A percentile compares a stretch with the other conserved stretches of the same genome.
phyloP scores from a whole-genome alignment of 352 stramenopile genomes.

The Paralagenidium karlingii region DNA sequence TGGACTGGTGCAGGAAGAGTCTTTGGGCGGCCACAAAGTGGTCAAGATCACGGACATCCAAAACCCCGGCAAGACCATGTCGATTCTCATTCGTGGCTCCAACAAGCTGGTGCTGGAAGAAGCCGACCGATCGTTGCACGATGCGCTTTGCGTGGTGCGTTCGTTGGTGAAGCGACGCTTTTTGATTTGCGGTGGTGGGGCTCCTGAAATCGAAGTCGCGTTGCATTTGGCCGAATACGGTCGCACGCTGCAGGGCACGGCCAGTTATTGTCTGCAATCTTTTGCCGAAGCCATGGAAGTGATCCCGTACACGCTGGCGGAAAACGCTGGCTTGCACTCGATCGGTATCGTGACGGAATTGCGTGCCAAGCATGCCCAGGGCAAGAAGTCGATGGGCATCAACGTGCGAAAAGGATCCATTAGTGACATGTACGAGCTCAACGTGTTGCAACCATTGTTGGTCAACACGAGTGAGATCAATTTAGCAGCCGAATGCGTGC shows the following conservation, averaged over 20 bases:
- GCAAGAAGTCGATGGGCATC: conserved; percentile 89
- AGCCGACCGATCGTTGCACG: conserved; percentile 96
- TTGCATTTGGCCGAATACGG: conserved; percentile 90
- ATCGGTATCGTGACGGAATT: conserved; percentile 98
- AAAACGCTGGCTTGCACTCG: conserved; percentile 98
- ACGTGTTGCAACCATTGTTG: conserved; percentile 97
- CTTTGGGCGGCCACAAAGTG: conserved; percentile 93
- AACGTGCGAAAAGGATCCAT: conserved; percentile 94
- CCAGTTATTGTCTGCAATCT: conserved; percentile 94
- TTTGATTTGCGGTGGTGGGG: conserved; percentile 95
- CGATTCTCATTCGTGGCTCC: conserved; percentile 95
- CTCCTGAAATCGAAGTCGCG: conserved; percentile 94
- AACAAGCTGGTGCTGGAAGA: conserved; percentile 99
- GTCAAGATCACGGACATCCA: conserved; percentile 98
- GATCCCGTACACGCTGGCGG: conserved; percentile 98
- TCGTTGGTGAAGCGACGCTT: conserved; percentile 98
- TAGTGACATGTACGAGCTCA: conserved; percentile 98
- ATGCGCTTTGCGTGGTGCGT: conserved; percentile 97
- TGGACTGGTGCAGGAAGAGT: conserved; percentile 93
- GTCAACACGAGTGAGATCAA: conserved; percentile 96
- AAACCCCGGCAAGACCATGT: conserved; percentile 93
- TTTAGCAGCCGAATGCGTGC: conserved; percentile 96
- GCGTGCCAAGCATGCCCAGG: conserved; percentile 88
- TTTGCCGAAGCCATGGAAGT: conserved; percentile 97
- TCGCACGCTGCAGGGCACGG: conserved; percentile 88